A percentile compares a stretch with the other conserved stretches of the same genome.
These are phyloP conservation scores for Pseudogymnoascus destructans DNA, from an alignment of 2,329 filamentous ascomycete species.

Conservation along the genomic window DNA sequence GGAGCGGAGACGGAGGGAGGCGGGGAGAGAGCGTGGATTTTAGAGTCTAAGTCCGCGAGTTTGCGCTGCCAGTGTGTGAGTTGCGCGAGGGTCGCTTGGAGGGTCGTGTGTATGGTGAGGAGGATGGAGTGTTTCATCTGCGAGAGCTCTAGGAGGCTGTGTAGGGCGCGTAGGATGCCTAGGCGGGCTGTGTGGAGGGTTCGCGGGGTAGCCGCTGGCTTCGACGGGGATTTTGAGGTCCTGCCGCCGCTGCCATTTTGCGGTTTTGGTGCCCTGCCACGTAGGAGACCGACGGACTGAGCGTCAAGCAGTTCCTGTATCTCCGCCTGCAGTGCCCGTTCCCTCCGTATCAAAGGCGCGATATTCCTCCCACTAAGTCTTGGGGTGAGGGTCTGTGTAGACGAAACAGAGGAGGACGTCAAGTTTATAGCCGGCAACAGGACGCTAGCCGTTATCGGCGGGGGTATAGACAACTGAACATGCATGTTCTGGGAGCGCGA, in stretches of 20 bases:
- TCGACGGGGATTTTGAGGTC: background rate
- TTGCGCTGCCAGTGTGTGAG: background rate
- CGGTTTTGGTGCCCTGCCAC: slow-evolving; percentile 12
- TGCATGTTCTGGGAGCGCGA: background rate
- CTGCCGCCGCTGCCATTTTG: background rate
- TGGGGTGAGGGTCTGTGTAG: background rate
- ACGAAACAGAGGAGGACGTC: background rate
- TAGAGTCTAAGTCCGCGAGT: background rate
- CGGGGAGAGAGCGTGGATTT: background rate
- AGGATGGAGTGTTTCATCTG: background rate
- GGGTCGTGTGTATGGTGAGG: background rate
- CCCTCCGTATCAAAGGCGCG: slow-evolving; percentile 25
- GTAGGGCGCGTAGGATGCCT: background rate
- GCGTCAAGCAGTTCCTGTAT: slow-evolving; percentile 46
- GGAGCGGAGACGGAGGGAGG: background rate
- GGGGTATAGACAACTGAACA: background rate
- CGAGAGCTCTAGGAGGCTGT: background rate
- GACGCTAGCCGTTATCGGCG: slow-evolving; percentile 10
- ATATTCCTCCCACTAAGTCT: background rate
- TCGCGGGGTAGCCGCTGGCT: background rate
- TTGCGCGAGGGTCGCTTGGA: background rate
- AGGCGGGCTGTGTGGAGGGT: background rate
- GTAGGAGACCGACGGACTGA: slow-evolving; percentile 36
- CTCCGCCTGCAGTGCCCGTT: slow-evolving; percentile 41
- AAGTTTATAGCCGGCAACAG: background rate